Base-by-base conservation (phyloP, 495 filamentous ascomycete genomes). In the Penicillium pancosmium region DNA sequence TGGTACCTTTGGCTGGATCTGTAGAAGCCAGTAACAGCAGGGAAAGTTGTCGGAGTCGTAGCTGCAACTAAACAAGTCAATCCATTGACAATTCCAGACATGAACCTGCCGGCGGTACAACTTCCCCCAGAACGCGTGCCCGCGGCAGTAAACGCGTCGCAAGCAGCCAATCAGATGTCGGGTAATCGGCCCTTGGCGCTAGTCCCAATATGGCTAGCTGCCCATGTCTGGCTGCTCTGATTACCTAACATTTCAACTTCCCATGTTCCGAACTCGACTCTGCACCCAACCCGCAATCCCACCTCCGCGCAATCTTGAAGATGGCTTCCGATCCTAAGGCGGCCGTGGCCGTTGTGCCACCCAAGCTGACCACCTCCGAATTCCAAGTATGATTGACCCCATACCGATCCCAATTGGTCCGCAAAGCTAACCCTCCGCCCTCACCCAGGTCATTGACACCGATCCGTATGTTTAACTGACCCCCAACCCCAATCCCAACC, bases 381-480 rank as follows among this genome's bases (percentile, higher is more conserved):
- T 96, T 87, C 73, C 92, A 91, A 50, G 93, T 96, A 80, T 63
- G 86, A 80, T 52, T 54, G 50, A 12, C 27, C 50, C 40, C 15
- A 31, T 25, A 53, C 59, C 21, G 38, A 11, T 33, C 27, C 52
- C 49, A 60, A 59, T 65, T 54, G 41, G 38, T 47, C 12, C 36
- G 10, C 52, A 3, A 23, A 69, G 55, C 71, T 73, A 70, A 75
- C 56, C 10, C 40, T 62, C 59, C 51, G 57, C 46, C 68, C 27
- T 31, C 27, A 31, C 27, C 27, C 27, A 98, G 93, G 88, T 97
- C 78, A 98, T 98, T 73, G 93, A 98, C 80, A 92, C 86, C 78
- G 93, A 98, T 78, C 93, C 93, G 93, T 98, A 91, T 73, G 88
- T 31, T 31, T 31, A 49, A 75, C 63, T 57, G 64, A 15, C 63